Evolutionary conservation across 805 yeast species (phyloP).

Genomic region (Kazachstania taianensis): DNA sequence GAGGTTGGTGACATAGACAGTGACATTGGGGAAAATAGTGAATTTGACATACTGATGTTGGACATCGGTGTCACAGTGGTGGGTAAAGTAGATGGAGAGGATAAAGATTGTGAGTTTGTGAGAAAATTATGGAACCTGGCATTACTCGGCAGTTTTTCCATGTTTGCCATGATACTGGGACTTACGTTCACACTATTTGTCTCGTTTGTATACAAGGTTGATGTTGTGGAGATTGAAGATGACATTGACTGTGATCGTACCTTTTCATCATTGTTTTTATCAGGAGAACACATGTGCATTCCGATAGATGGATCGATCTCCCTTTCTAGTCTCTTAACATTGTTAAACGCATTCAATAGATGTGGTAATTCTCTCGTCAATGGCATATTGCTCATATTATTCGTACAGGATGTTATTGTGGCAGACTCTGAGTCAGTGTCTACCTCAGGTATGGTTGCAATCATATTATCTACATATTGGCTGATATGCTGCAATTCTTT

Average conservation of each 20-base stretch:
- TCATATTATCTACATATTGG: constrained; percentile 5
- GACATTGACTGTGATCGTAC: constrained; percentile 4
- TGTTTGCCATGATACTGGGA: no score
- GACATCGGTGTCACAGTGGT: not conserved
- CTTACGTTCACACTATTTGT: not conserved
- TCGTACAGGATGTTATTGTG: constrained; percentile 34
- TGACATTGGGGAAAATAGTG: no score
- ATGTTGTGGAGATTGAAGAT: constrained; percentile 1
- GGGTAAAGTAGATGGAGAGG: not conserved
- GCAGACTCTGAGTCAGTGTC: not conserved
- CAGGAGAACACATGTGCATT: not conserved
- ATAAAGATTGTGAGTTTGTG: no score
- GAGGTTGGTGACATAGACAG: not conserved
- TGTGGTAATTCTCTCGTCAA: constrained; percentile 57
- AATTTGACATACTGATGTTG: not conserved
- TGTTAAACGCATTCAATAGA: constrained; percentile 55
- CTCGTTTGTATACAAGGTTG: not conserved
- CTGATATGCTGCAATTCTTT: constrained; percentile 3
- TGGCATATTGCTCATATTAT: no score
- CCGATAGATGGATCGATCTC: constrained; percentile 25
- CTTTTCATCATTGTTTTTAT: not conserved
- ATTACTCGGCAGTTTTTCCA: no score
- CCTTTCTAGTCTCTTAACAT: constrained; percentile 48
- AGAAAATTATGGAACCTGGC: no score
- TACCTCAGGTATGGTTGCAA: no score